Percentiles rank a stretch among this genome's conserved stretches.
These are phyloP conservation scores for Pyricularia pennisetigena DNA, from an alignment of 2,329 filamentous ascomycete genomes.

Conservation along the genomic window DNA sequence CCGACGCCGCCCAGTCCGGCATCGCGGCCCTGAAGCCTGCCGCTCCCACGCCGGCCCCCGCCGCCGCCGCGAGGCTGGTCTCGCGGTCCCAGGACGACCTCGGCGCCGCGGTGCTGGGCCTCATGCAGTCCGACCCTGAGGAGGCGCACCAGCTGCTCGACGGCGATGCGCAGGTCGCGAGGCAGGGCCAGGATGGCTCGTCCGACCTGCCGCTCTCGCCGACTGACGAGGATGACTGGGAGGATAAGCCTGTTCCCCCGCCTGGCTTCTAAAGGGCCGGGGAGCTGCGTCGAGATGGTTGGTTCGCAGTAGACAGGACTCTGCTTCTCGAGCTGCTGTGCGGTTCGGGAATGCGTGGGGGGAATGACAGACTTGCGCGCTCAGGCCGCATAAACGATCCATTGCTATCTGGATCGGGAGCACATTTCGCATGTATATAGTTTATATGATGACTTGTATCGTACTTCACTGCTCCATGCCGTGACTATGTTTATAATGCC, in stretches of 20 bases:
- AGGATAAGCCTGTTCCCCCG: background rate
- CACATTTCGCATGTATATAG: background rate
- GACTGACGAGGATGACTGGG: background rate
- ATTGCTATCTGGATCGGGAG: background rate
- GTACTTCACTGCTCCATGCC: too few species aligned
- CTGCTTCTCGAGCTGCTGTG: background rate
- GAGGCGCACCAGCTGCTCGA: background rate
- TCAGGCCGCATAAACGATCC: background rate
- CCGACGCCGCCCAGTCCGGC: background rate
- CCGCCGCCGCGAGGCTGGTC: background rate
- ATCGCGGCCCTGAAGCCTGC: background rate
- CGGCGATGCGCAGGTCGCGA: background rate
- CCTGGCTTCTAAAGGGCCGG: background rate
- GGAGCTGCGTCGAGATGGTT: background rate
- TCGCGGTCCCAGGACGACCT: background rate
- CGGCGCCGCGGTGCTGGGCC: background rate
- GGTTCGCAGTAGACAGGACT: background rate
- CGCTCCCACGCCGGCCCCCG: background rate
- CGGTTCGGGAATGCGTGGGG: background rate
- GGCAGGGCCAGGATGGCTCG: background rate
- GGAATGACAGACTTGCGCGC: background rate
- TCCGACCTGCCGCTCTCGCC: background rate
- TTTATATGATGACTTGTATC: background rate
- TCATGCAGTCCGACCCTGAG: background rate
- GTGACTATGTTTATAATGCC: too few species aligned